Base-by-base conservation (phyloP, 148 eudicot genomes). In the Rhododendron ferrugineum region DNA sequence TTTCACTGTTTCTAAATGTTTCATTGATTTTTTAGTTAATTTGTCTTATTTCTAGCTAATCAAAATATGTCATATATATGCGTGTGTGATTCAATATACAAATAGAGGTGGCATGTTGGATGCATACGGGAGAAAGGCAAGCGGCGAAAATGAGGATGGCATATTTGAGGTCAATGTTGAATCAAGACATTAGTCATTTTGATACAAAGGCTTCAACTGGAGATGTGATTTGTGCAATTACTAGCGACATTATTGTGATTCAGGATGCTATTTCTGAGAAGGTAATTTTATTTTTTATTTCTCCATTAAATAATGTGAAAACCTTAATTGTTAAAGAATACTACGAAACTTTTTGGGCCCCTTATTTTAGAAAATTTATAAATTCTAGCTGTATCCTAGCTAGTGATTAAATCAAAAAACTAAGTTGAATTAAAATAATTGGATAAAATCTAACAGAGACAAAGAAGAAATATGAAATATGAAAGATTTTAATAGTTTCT, bases 241-340 rank as follows among this genome's bases (percentile, higher is more conserved):
- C 99, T 23, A 91, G 90, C 46, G 99, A 95, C 62, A 93, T 97
- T 78, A 89, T 97, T 79, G 90, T 95, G 32, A 98, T 97, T 72
- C 98, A 97, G 84, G 98, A 97, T 89, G 99, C 98, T 20, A 92
- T 97, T 88, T 97, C 98, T 34, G 98, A 97, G 86, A 96, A 96
- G 99, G 99, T 96, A 85, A 72, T 34, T 72, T 23, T 9, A 10
- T 72, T 15, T 72, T 72, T 34, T 5, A 32, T 14, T 72, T 32
- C 18, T 15, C 40, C 40, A 72, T 72, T 60, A 22, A 60, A 3
- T 20, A 4, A 56, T 56, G 11, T 22, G 68, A 60, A 22, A 23
- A 23, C 11, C 3, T 6, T 60, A 8, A 60, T 60, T 11, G 1
- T 60, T 23, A 60, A 58, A 60, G 68, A 64, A 4, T 54, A 4